Evolutionary conservation across 257 asterid genomes (phyloP).

Genomic region (Scutellaria barbata): DNA sequence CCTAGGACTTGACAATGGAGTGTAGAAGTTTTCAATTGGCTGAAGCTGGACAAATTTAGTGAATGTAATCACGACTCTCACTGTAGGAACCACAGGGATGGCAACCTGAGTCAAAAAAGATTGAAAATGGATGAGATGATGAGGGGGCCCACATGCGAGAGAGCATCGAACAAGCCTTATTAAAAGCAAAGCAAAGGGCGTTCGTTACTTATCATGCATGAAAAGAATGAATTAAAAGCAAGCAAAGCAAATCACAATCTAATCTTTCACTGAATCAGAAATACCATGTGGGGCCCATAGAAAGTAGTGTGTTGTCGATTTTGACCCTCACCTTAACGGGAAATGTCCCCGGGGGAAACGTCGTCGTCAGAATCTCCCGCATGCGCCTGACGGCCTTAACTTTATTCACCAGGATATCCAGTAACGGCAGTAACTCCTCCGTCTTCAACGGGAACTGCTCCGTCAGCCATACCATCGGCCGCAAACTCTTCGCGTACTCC

Average conservation of each 20-base stretch:
- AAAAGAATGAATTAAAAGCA: conserved; percentile 57
- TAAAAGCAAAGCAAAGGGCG: conserved; percentile 34
- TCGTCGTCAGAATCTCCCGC: conserved; percentile 95
- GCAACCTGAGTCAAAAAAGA: conserved; percentile 62
- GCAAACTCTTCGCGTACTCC: conserved; percentile 70
- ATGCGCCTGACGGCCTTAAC: conserved; percentile 90
- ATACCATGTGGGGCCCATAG: conserved; percentile 35
- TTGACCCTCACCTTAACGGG: conserved; percentile 92
- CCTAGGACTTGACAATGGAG: conserved; percentile 84
- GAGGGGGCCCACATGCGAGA: conserved; percentile 32
- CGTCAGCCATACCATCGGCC: conserved; percentile 89
- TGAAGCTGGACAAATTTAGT: conserved; percentile 81
- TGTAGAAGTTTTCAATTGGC: conserved; percentile 74
- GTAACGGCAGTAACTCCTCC: conserved; percentile 90
- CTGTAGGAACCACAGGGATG: conserved; percentile 96
- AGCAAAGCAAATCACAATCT: conserved; percentile 38
- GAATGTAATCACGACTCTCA: conserved; percentile 87
- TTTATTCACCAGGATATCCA: conserved; percentile 82
- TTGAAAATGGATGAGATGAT: not conserved
- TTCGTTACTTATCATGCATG: conserved; percentile 46
- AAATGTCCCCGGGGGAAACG: conserved; percentile 85
- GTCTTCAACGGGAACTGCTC: conserved; percentile 90
- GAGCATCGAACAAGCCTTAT: conserved; percentile 35
- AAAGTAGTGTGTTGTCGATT: conserved; percentile 25
- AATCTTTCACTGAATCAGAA: conserved; percentile 45